Percentiles rank a stretch among this genome's conserved stretches.
These are phyloP conservation scores for Potentilla sterilis DNA, from an alignment of 306 rosid species.

Conservation along the genomic window DNA sequence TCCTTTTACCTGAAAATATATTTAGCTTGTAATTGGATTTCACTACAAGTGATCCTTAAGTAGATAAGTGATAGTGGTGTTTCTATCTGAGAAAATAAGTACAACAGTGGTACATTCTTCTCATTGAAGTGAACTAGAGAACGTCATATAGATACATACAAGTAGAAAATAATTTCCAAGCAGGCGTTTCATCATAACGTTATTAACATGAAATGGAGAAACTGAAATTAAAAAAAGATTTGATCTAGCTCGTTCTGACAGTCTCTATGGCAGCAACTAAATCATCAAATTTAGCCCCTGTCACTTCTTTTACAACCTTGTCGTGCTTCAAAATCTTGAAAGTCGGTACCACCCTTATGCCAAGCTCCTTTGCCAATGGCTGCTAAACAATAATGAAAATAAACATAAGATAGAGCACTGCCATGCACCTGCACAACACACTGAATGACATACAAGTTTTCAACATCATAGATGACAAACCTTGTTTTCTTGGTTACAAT, in stretches of 20 bases:
- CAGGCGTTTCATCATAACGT: conserved; percentile 2
- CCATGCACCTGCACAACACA: not conserved
- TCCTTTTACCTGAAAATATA: too few species aligned
- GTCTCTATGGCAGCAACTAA: conserved; percentile 72
- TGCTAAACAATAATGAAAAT: conserved; percentile 37
- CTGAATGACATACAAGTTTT: not conserved
- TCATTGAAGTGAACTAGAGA: conserved; percentile 5
- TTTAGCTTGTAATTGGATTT: too few species aligned
- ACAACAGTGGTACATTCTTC: not conserved
- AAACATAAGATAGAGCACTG: conserved; percentile 13
- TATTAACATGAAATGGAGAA: conserved; percentile 23
- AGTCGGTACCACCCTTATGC: conserved; percentile 93
- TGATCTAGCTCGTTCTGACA: conserved; percentile 56
- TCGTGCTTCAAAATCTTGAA: conserved; percentile 83
- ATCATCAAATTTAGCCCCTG: conserved; percentile 88
- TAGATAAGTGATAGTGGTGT: too few species aligned
- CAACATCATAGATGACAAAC: conserved; percentile 29
- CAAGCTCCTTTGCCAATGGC: conserved; percentile 97
- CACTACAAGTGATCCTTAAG: too few species aligned
- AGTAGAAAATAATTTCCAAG: conserved; percentile 14
- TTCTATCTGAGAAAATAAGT: too few species aligned
- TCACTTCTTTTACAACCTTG: conserved; percentile 80
- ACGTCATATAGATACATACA: conserved; percentile 22
- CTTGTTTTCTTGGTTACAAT: conserved; percentile 90
- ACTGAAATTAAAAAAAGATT: not conserved